Evolutionary conservation across 345 rosid species (phyloP).

Genomic region (Hibiscus syriacus): DNA sequence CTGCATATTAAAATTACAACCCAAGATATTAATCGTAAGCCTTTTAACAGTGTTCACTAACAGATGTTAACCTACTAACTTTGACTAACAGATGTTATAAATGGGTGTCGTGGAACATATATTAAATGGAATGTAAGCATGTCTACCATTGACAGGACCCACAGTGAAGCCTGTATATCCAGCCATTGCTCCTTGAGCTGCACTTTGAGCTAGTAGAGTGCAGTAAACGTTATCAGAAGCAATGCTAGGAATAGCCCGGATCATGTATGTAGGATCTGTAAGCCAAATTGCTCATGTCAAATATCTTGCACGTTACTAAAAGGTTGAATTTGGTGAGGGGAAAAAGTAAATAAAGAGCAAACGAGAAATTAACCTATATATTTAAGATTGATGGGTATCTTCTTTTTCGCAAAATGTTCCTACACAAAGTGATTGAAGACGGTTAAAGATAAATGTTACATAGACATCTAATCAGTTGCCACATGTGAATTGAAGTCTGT

Average conservation of each 20-base stretch:
- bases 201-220: conserved; percentile 82
- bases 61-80: too few species aligned
- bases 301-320: conserved; percentile 4
- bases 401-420: conserved; percentile 54
- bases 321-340: background rate
- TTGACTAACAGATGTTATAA: too few species aligned
- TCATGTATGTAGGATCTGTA: conserved; percentile 93
- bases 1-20: background rate
- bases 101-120: conserved; percentile 29
- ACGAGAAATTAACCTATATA: conserved; percentile 52
- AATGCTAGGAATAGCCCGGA: conserved; percentile 74
- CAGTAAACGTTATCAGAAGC: conserved; percentile 90
- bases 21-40: background rate
- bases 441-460: background rate
- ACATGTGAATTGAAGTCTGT: background rate
- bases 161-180: conserved; percentile 78
- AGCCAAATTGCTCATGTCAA: conserved; percentile 13
- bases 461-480: background rate
- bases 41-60: background rate
- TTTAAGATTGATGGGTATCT: conserved; percentile 61
- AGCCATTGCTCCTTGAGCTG: conserved; percentile 92
- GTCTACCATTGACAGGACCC: conserved; percentile 74
- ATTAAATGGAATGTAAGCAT: conserved; percentile 65
- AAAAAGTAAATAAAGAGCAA: too few species aligned
- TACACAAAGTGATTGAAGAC: conserved; percentile 16